Conservation (phyloP, 495 filamentous ascomycete genomes). For the Clohesyomyces aquaticus region DNA sequence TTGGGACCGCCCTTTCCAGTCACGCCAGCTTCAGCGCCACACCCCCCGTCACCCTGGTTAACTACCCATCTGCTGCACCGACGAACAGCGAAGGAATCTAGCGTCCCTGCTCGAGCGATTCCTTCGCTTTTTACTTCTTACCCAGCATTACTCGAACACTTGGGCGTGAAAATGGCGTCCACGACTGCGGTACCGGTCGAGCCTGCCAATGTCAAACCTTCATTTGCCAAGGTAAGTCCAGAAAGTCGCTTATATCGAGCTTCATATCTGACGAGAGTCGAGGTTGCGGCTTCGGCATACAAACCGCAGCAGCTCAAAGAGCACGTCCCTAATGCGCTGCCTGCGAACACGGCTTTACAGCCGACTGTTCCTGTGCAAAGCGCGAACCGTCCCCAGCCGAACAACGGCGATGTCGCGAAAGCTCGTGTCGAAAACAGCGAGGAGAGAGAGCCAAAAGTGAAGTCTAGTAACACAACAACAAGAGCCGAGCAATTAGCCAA, state of each 20-base stretch:
- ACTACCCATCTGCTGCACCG: not conserved
- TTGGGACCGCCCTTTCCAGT: not conserved
- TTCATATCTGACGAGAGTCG: constrained; percentile 13
- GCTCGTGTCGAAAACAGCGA: constrained; percentile 16
- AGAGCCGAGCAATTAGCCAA: constrained; percentile 35
- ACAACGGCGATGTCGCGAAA: constrained; percentile 21
- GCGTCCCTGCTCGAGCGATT: constrained; percentile 10
- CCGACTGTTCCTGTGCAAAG: constrained; percentile 10
- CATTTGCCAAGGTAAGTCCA: constrained; percentile 60
- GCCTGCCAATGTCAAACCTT: constrained; percentile 44
- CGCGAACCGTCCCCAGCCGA: not conserved
- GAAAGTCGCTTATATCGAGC: not conserved
- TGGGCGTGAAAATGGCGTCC: constrained; percentile 39
- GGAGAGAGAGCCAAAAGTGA: constrained; percentile 17
- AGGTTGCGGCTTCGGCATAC: constrained; percentile 59
- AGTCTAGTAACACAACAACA: constrained; percentile 27
- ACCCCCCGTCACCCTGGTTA: not conserved
- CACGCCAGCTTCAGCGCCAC: not conserved
- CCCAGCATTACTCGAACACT: constrained; percentile 22
- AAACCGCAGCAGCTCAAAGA: constrained; percentile 29
- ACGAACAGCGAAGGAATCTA: not conserved
- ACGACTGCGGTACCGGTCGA: constrained; percentile 27
- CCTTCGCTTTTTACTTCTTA: constrained; percentile 18
- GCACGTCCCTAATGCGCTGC: constrained; percentile 6
- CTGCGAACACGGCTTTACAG: constrained; percentile 15